Conservation (phyloP, 2,329 filamentous ascomycete species). For the Hypocreales sp. region DNA sequence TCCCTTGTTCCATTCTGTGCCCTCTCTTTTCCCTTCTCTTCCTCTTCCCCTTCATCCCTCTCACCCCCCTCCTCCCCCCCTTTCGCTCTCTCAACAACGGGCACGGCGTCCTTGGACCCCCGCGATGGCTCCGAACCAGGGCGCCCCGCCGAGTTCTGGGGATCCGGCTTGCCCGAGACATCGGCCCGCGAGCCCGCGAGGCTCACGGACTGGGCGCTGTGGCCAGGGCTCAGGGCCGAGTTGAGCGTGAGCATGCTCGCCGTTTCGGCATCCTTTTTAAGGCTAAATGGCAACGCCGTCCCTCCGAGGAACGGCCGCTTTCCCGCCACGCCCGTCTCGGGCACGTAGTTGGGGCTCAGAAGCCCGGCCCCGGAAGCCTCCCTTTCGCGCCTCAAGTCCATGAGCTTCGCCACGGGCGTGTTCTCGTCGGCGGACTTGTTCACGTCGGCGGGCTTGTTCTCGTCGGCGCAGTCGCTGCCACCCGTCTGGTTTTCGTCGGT, state of each 20-base stretch:
- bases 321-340: constrained; percentile 35
- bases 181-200: constrained; percentile 4
- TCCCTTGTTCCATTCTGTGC: too few relatives aligned
- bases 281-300: constrained; percentile 57
- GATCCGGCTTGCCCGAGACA: constrained; percentile 1
- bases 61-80: too few relatives aligned
- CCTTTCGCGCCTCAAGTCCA: constrained; percentile 24
- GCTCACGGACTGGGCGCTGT: too few relatives aligned
- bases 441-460: constrained; percentile 25
- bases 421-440: constrained; percentile 24
- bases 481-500: constrained; percentile 35
- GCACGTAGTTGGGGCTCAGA: constrained; percentile 24
- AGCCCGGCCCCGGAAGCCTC: constrained; percentile 24
- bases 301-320: constrained; percentile 53
- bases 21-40: too few relatives aligned
- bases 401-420: constrained; percentile 26
- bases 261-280: constrained; percentile 47
- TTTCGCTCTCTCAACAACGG: too few relatives aligned
- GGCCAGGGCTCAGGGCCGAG: constrained; percentile 19
- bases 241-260: constrained; percentile 56
- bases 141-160: constrained; percentile 1
- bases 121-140: too few relatives aligned
- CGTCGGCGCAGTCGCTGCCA: constrained; percentile 10
- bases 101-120: too few relatives aligned
- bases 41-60: too few relatives aligned